Evolutionary conservation across 1,139 yeast genomes (phyloP), one percentile per base, ranked within the genome.

Genomic region (Hyphopichia burtonii): DNA sequence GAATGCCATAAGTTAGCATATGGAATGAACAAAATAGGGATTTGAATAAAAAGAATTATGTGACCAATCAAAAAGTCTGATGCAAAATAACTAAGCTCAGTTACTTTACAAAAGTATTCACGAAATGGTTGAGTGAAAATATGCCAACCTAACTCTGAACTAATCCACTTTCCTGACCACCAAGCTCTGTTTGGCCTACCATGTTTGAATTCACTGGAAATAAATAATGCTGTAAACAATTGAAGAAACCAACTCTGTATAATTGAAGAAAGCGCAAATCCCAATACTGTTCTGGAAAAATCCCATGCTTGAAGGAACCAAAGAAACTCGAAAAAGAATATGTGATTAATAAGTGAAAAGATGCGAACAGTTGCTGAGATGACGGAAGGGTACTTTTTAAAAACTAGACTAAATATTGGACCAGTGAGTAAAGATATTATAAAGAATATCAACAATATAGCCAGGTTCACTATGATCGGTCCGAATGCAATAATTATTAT

Each of bases 1-100:
- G 94, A 80, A 57, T 90, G 97, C 83, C 89, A 80, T 43, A 74
- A 74, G 57, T 88, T 93, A 37, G 78, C 66, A 50, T 71, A 78
- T 0, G 86, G 87, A 25, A 81, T 60, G 25, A 79, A 59, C 32
- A 81, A 55, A 7, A 80, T 50, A 2, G 86, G 86, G 11, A 78
- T 48, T 47, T 80, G 84, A 2, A 68, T 54, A 40, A 76, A 65
- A 41, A 80, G 58, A 3, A 82, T 64, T 19, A 71, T 49, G 54
- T 82, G 86, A 0, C 82, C 80, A 25, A 80, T 59, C 15, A 72
- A 46, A 44, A 78, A 61, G 55, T 82, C 88, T 4, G 70, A 68
- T 2, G 75, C 74, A 60, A 80, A 82, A 45, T 71, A 65, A 31
- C 83, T 74, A 66, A 79, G 58, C 50, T 82, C 87, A 20, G 71